Conservation (phyloP, 179 eudicot genomes). For the Beta lomatogona region DNA sequence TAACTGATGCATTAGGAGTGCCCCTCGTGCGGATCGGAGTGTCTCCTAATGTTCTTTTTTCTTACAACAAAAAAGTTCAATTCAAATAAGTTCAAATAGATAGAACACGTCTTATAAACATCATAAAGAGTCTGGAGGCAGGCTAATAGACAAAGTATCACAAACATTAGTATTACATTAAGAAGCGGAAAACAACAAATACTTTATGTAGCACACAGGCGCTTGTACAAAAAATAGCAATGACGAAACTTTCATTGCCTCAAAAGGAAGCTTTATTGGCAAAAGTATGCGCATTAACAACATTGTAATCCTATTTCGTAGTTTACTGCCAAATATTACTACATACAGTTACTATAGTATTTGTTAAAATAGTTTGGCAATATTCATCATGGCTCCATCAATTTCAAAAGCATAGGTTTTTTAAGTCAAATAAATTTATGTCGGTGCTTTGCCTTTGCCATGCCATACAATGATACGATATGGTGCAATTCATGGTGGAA, state of each 20-base stretch:
- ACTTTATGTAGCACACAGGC: background rate
- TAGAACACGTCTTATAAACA: too few species aligned
- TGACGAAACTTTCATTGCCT: background rate
- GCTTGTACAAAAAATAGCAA: background rate
- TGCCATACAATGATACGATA: background rate
- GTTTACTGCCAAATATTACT: background rate
- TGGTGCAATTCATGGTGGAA: conserved; percentile 11
- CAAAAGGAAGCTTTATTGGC: background rate
- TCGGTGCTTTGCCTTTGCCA: background rate
- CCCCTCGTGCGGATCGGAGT: too few species aligned
- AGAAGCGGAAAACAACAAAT: too few species aligned
- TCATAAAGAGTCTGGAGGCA: too few species aligned
- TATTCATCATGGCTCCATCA: background rate
- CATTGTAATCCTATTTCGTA: background rate
- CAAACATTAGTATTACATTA: too few species aligned
- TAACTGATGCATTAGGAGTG: too few species aligned
- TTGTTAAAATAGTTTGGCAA: background rate
- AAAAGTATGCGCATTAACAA: background rate
- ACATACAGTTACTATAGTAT: background rate
- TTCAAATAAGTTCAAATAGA: too few species aligned
- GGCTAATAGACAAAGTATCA: too few species aligned
- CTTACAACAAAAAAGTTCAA: too few species aligned
- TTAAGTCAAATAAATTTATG: background rate
- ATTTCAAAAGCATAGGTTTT: background rate
- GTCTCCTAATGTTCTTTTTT: too few species aligned